Base-by-base conservation (phyloP, 495 filamentous ascomycete species). In the Daldinia grandis region DNA sequence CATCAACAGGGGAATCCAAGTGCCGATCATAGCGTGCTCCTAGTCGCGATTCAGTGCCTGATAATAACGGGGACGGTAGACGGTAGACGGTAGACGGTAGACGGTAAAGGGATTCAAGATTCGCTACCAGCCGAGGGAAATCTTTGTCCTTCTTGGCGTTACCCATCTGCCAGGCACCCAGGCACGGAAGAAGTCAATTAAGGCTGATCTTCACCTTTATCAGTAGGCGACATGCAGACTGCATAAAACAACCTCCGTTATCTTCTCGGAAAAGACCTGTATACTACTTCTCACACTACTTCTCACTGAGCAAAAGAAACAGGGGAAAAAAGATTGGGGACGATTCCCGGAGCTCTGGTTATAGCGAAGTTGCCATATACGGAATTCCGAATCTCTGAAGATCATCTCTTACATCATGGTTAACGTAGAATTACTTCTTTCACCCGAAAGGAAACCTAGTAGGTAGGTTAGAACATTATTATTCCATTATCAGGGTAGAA, bases 131-230 rank as follows among this genome's bases (percentile, higher is more conserved):
- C 56, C 40, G 50, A 66, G 65, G 62, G 50, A 62, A 69, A 65
- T 58, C 56, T 65, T 47, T 47, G 51, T 62, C 51, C 19, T 56
- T 44, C 57, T 65, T 68, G 61, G 61, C 65, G 7, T 28, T 37
- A 51, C 33, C 65, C 65, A 62, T 62, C 70, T 73, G 65, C 65
- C 65, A 73, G 70, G 70, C 24, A 73, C 69, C 33, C 65, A 69
- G 62, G 62, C 65, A 63, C 62, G 70, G 70, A 66, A 62, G 27
- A 69, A 69, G 42, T 69, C 65, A 69, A 69, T 73, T 69, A 30
- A 68, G 70, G 70, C 70, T 65, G 70, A 73, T 73, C 70, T 73
- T 73, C 61, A 38, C 70, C 70, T 69, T 58, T 69, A 73, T 50
- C 61, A 68, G 69, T 64, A 68, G 69, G 60, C 69, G 42, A 56